Evolutionary conservation across 176 grass and related monocot species (phyloP).

Genomic region (Tillandsia fasciculata): DNA sequence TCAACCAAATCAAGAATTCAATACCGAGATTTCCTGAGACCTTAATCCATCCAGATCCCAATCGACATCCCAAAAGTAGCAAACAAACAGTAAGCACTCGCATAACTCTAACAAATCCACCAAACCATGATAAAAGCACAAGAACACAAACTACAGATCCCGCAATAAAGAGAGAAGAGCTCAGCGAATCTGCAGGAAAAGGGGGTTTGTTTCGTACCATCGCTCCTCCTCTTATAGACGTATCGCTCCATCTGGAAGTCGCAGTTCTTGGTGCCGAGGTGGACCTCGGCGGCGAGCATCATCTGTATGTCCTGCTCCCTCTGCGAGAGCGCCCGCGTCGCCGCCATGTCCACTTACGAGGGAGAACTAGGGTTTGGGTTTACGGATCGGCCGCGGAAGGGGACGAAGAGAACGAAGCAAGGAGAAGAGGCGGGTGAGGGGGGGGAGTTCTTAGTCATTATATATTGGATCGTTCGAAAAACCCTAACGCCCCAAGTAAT

Average conservation of each 20-base stretch:
- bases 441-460: no score
- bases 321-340: constrained; percentile 41
- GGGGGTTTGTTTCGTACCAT: constrained; percentile 34
- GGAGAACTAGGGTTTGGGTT: constrained; percentile 7
- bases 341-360: constrained; percentile 38
- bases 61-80: no score
- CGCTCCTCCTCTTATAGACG: constrained; percentile 61
- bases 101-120: background rate
- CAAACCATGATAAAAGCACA: background rate
- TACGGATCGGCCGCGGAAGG: background rate
- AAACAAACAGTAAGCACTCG: background rate
- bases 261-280: constrained; percentile 95
- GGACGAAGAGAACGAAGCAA: background rate
- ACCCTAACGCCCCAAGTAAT: no score
- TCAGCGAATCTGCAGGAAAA: background rate
- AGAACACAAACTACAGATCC: background rate
- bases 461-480: no score
- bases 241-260: constrained; percentile 99
- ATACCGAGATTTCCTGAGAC: no score
- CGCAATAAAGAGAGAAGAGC: background rate
- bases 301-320: constrained; percentile 87
- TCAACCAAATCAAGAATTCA: no score
- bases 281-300: constrained; percentile 92
- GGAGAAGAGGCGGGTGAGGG: no score
- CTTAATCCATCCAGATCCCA: no score